phyloP scores from a whole-genome alignment of 495 filamentous ascomycete genomes.

The Penicillium lagena region DNA sequence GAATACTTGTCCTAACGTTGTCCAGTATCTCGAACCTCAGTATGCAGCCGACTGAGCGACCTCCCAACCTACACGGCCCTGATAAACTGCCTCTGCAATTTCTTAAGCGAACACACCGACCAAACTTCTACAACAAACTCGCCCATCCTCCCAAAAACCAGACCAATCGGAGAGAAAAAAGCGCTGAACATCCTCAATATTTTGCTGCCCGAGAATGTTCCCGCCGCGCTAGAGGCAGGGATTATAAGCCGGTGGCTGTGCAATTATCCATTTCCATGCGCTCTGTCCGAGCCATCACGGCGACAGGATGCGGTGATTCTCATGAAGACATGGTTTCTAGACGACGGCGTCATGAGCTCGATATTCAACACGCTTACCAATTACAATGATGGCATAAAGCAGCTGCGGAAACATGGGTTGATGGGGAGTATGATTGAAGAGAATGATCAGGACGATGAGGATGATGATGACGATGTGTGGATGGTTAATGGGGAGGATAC shows the following conservation, averaged over 20 bases:
- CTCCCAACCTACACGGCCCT: conserved; percentile 33
- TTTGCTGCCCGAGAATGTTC: conserved; percentile 31
- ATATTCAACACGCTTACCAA: conserved; percentile 31
- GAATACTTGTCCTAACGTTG: conserved; percentile 4
- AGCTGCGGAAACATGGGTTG: conserved; percentile 38
- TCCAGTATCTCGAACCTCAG: conserved; percentile 34
- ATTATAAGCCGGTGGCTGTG: conserved; percentile 42
- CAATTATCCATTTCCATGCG: conserved; percentile 46
- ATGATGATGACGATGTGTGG: conserved; percentile 45
- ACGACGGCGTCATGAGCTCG: conserved; percentile 39
- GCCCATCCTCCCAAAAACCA: conserved; percentile 37
- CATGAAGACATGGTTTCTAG: conserved; percentile 42
- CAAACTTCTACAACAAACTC: conserved; percentile 30
- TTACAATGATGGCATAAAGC: conserved; percentile 27
- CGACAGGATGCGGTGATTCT: conserved; percentile 35
- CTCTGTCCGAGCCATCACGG: conserved; percentile 25
- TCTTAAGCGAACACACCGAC: conserved; percentile 37
- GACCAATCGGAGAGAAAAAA: conserved; percentile 38
- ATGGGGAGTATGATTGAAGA: conserved; percentile 39
- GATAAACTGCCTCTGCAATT: conserved; percentile 41
- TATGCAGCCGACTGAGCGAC: conserved; percentile 32
- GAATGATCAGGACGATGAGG: conserved; percentile 39
- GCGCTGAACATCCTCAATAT: conserved; percentile 32
- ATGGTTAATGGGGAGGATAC: conserved; percentile 46
- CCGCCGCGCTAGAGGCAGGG: conserved; percentile 35